Conservation (phyloP, 164 flowering plant genomes). For the Macadamia tetraphylla region DNA sequence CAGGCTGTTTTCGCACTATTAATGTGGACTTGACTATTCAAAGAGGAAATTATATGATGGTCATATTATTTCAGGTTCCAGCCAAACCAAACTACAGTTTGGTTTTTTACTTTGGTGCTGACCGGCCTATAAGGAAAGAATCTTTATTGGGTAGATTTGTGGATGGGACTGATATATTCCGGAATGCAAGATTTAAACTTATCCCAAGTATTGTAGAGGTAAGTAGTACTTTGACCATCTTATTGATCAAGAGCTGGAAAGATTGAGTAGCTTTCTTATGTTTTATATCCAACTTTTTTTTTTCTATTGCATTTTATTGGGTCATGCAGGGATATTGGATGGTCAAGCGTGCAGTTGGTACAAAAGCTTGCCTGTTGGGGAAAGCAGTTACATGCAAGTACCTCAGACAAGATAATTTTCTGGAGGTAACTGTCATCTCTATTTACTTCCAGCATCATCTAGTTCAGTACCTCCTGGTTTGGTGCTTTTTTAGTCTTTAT, state of each 20-base stretch:
- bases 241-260: not conserved
- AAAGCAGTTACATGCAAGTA: constrained; percentile 94
- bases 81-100: constrained; percentile 89
- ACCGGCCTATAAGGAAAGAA: constrained; percentile 61
- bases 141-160: constrained; percentile 75
- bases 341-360: constrained; percentile 98
- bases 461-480: not conserved
- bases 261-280: not conserved
- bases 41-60: not conserved
- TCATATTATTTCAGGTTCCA: constrained; percentile 59
- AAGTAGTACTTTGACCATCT: constrained; percentile 8
- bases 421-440: constrained; percentile 50
- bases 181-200: constrained; percentile 85
- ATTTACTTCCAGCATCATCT: constrained; percentile 2
- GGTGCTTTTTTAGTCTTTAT: not conserved
- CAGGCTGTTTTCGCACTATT: too few relatives aligned
- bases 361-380: constrained; percentile 90
- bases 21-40: not conserved
- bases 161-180: constrained; percentile 73
- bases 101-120: constrained; percentile 81
- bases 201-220: constrained; percentile 96
- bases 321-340: constrained; percentile 85
- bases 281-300: not conserved
- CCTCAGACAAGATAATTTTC: constrained; percentile 77
- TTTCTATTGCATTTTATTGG: not conserved